Evolutionary conservation across 768 basidiomycete species (phyloP), one percentile per base, ranked within the genome.

Genomic region (Suillus weaverae): DNA sequence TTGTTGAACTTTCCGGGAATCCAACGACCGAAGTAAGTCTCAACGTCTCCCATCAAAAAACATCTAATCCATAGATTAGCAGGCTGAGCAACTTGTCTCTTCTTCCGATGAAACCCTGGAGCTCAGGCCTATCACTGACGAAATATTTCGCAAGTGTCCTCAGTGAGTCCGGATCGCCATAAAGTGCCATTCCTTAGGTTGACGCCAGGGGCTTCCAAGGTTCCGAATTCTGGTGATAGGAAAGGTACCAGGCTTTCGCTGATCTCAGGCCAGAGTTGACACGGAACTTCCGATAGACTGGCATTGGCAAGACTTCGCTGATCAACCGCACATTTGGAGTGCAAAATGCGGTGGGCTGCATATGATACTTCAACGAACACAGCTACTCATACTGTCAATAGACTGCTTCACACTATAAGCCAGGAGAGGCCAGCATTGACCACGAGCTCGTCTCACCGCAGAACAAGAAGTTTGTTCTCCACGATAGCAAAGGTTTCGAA

Each of bases 401-500:
- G 50, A 51, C 7, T 2, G 1, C 30, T 18, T 32, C 50, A 2
- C 50, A 51, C 9, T 2, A 30, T 9, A 30, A 1, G 50, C 50
- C 50, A 18, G 50, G 50, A 30, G 30, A 30, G 39, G 65, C 64
- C 38, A 38, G 35, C 38, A 69, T 69, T 33, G 59, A 69, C n/a
- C 36, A 35, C 1, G 69, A 67, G 39, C 35, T 69, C 38, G 57
- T 43, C 39, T 67, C 69, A 16, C 35, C 16, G 22, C 36, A 66
- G 38, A 69, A 69, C 33, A 6, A 33, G 5, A 54, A 41, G 32
- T 55, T 69, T 51, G 43, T 70, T 39, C 66, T 69, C 3, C 68
- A 69, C 36, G 68, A 69, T 30, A 69, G 68, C 39, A 36, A 51
- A 60, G 68, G 68, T 9, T 70, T 69, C 26, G 68, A 70, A 63